A percentile compares a stretch with the other conserved stretches of the same genome.
These are phyloP conservation scores for Orychophragmus violaceus DNA, from an alignment of 345 rosid genomes.

Conservation along the genomic window DNA sequence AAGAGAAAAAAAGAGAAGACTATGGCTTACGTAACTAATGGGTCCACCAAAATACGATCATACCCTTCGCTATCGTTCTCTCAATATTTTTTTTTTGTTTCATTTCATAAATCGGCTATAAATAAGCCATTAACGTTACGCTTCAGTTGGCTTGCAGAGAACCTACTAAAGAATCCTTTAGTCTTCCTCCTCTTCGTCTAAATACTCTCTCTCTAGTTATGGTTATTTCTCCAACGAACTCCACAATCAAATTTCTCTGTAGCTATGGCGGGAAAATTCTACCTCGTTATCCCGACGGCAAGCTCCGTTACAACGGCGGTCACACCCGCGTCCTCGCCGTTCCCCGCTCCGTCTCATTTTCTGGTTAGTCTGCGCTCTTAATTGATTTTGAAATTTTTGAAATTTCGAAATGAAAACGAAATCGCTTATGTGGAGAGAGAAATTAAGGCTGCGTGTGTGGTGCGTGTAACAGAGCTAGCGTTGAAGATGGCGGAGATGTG, in stretches of 20 bases:
- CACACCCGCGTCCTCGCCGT: slow-evolving; percentile 93
- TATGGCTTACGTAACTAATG: slow-evolving; percentile 15
- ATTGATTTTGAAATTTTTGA: background rate
- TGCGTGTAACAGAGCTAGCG: slow-evolving; percentile 58
- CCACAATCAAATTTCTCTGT: slow-evolving; percentile 73
- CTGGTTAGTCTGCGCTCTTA: slow-evolving; percentile 43
- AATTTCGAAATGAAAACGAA: background rate
- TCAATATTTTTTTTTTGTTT: background rate
- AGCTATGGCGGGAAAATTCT: slow-evolving; percentile 86
- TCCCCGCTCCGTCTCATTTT: slow-evolving; percentile 56
- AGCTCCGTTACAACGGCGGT: slow-evolving; percentile 93
- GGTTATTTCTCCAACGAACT: slow-evolving; percentile 27
- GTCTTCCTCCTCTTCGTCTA: slow-evolving; percentile 1
- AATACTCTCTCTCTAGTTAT: background rate
- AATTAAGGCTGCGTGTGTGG: slow-evolving; percentile 21
- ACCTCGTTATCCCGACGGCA: slow-evolving; percentile 87
- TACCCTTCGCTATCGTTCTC: background rate
- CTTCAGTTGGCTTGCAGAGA: slow-evolving; percentile 27
- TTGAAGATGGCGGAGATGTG: slow-evolving; percentile 77
- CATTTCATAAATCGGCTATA: slow-evolving; percentile 15
- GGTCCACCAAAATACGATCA: slow-evolving; percentile 14
- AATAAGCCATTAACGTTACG: slow-evolving; percentile 15
- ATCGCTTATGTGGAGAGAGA: background rate
- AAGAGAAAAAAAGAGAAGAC: background rate
- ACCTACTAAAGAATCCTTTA: slow-evolving; percentile 17